Conservation (phyloP, 371 early-diverging fungal species). For the Mucor piriformis region DNA sequence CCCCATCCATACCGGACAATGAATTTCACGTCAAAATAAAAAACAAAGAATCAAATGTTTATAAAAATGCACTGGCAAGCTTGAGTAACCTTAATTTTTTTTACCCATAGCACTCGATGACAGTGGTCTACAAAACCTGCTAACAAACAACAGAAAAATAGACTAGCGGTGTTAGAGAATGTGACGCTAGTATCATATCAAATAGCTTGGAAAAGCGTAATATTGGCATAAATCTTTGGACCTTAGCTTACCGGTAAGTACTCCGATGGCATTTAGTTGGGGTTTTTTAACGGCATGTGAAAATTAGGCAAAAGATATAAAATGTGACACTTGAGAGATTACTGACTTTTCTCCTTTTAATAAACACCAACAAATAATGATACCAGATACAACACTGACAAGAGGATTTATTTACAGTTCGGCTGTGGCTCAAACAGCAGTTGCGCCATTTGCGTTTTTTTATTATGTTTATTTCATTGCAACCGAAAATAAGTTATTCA, state of each 20-base stretch:
- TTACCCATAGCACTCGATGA: not conserved
- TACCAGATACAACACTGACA: conserved; percentile 38
- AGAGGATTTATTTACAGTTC: conserved; percentile 33
- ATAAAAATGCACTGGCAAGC: not conserved
- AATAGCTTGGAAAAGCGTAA: too few species aligned
- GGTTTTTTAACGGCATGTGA: conserved; percentile 6
- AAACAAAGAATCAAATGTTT: not conserved
- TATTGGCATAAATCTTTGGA: not conserved
- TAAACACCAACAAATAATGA: conserved; percentile 19
- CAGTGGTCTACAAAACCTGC: too few species aligned
- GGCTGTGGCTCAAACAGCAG: conserved; percentile 46
- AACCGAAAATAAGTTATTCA: conserved; percentile 43
- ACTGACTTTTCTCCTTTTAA: not conserved
- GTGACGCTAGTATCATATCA: not conserved
- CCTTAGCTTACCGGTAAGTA: not conserved
- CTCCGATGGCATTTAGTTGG: conserved; percentile 6
- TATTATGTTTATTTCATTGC: conserved; percentile 53
- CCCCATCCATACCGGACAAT: not conserved
- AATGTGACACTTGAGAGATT: not conserved
- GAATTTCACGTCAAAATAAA: not conserved
- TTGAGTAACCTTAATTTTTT: not conserved
- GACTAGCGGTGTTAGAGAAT: too few species aligned
- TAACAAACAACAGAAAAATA: not conserved
- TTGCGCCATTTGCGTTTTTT: conserved; percentile 51
- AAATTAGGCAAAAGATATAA: not conserved